Base-by-base conservation (phyloP, 352 stramenopile species). In the Pythium volutum region DNA sequence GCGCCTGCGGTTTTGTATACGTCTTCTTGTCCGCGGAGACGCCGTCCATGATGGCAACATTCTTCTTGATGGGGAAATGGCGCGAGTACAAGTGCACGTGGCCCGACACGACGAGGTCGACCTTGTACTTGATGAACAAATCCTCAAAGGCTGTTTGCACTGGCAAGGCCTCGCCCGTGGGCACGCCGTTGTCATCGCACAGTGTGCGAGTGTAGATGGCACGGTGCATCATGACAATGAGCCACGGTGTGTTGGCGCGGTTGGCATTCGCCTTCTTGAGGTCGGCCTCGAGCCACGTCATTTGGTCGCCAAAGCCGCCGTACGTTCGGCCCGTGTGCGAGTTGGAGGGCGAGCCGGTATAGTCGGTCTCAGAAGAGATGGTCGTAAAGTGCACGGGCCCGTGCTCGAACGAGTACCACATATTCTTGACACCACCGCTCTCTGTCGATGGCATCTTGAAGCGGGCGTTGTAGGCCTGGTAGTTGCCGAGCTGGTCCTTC, bases 361-460 rank as follows among this genome's bases (percentile, higher is more conserved):
- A 88, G 57, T 91, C 76, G 1, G 80, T 93, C 67, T 97, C 87
- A 2, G 75, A 77, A 29, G 83, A 91, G 16, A 97, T 76, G 12
- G 79, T 77, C 4, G 87, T 89, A 53, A 96, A 88, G 65, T 96
- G 88, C 20, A 95, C 67, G 23, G 75, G 68, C 0, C 84, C 87
- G 53, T 96, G 73, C 54, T 96, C 77, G 55, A 95, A 97, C 27
- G 83, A 93, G 61, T 96, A 87, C 84, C 84, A 96, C 83, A 96
- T 97, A 63, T 92, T 93, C 50, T 80, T 54, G 31, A 68, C 53
- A 0, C 80, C 78, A 0, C 67, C 61, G 46, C 67, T 82, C 63
- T 96, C 86, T 2, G 49, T 45, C 15, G 77, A 89, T n/a, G 88
- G 88, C 88, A 96, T 96, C 48, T 84, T 79, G 67, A 92, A 96